Base-by-base conservation (phyloP, 176 grass and related monocot species). In the Avena eriantha region DNA sequence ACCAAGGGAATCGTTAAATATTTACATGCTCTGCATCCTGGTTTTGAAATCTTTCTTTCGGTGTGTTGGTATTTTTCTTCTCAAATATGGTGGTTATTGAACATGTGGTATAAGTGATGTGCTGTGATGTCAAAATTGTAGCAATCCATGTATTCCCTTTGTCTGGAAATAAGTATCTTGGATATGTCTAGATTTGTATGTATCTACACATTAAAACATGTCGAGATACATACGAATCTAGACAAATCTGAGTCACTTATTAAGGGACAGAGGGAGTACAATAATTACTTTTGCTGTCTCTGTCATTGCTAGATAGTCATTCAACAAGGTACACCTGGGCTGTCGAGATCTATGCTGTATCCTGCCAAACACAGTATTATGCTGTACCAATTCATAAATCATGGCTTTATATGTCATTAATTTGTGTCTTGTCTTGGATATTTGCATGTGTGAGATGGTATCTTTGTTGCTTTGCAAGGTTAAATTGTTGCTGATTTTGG, bases 401-500 rank as follows among this genome's bases (percentile, higher is more conserved):
- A 56, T 6, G 4, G 54, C 18, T 24, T 49, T 7, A 24, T 24
- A 82, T 51, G 15, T 34, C 57, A 82, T 10, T n/a, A 13, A 64
- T 80, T 41, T 71, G 4, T 68, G 8, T 45, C 35, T 26, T 65
- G 66, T 35, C 4, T 47, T 72, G 26, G 34, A 43, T 77, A 76
- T 71, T 48, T 41, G 18, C 54, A 22, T 29, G 23, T 29, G 31
- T 56, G 69, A 48, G 12, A 69, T 19, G 26, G 16, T 60, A 51
- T 58, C 35, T 70, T 41, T 75, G 22, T 84, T 29, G 76, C 54
- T 87, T 24, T n/a, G 4, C 12, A 17, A 3, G 5, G 22, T 69
- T 84, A 69, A 84, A 58, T 80, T 55, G 58, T 31, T 80, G 14
- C 76, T 80, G 73, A 51, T 58, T n/a, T 56, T 21, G 47, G 1